phyloP scores from a whole-genome alignment of 1,139 yeast species.

The Wickerhamiella pararugosa region DNA sequence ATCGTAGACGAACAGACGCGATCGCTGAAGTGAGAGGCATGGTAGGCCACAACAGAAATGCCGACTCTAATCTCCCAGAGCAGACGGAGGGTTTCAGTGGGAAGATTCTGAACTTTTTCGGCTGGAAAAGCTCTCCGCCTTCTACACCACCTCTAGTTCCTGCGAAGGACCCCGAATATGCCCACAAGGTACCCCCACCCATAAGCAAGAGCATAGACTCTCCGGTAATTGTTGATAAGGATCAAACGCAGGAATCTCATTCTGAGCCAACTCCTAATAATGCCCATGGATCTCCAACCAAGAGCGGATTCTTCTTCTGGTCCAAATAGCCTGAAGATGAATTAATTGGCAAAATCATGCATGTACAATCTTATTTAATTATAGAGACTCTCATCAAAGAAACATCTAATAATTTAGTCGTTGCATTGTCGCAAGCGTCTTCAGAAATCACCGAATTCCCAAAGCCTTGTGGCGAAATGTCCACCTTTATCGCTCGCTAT shows the following conservation, averaged over 20 bases:
- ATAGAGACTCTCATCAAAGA: not conserved
- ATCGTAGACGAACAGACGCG: conserved; percentile 8
- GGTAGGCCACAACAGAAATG: not conserved
- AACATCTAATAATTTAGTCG: not conserved
- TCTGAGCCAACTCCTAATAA: not conserved
- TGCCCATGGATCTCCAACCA: conserved; percentile 1
- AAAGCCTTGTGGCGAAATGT: conserved; percentile 9
- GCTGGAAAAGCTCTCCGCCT: conserved; percentile 1
- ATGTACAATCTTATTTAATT: not conserved
- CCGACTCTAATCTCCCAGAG: not conserved
- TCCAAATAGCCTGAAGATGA: too few species aligned
- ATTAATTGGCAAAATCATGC: not conserved
- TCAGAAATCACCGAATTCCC: conserved; percentile 9
- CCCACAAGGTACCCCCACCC: not conserved
- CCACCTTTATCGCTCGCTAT: conserved; percentile 14
- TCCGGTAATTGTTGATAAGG: not conserved
- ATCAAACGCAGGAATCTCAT: not conserved
- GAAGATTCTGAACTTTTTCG: conserved; percentile 2
- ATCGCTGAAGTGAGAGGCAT: conserved; percentile 8
- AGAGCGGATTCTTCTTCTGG: not conserved
- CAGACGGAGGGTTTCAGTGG: not conserved
- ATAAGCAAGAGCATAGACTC: not conserved
- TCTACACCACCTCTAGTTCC: not conserved
- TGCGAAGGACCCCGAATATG: not conserved
- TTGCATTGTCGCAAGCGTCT: not conserved